Conservation (phyloP, 345 rosid species). For the Salix viminalis region DNA sequence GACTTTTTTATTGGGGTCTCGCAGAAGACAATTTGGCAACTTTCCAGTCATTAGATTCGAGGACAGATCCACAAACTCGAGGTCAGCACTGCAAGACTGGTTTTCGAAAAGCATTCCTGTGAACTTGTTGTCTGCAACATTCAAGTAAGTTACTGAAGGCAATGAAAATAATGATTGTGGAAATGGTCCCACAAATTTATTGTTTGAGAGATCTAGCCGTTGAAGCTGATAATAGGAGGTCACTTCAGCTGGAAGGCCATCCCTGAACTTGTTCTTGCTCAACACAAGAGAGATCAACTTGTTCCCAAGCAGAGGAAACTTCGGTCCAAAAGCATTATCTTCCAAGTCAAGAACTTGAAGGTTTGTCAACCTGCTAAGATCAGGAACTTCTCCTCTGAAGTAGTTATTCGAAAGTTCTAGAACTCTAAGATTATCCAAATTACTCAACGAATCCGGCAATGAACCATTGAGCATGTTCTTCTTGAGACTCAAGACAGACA, state of each 20-base stretch:
- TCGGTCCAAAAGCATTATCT: constrained; percentile 72
- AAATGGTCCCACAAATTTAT: constrained; percentile 80
- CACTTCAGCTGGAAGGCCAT: constrained; percentile 54
- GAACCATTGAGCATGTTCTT: constrained; percentile 71
- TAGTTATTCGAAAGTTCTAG: constrained; percentile 72
- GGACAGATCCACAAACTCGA: constrained; percentile 64
- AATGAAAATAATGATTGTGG: constrained; percentile 54
- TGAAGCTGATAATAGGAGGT: constrained; percentile 70
- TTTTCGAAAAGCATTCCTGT: constrained; percentile 72
- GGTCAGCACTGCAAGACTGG: constrained; percentile 60
- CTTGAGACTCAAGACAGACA: constrained; percentile 72
- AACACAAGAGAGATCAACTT: constrained; percentile 66
- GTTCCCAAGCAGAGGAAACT: constrained; percentile 65
- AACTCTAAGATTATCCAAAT: constrained; percentile 69
- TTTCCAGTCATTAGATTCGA: constrained; percentile 79
- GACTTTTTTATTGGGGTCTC: constrained; percentile 43
- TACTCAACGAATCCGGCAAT: constrained; percentile 59
- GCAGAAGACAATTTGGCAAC: constrained; percentile 61
- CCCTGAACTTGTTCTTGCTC: constrained; percentile 81
- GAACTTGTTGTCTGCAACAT: constrained; percentile 73
- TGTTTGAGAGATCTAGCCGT: constrained; percentile 70
- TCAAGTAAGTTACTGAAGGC: constrained; percentile 57
- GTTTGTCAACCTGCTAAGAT: constrained; percentile 58
- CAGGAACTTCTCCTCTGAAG: constrained; percentile 67
- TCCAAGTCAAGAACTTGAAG: constrained; percentile 86